A percentile compares a stretch with the other conserved stretches of the same genome.
Conservation (phyloP, 1,139 yeast genomes). For the Diutina mesorugosa region DNA sequence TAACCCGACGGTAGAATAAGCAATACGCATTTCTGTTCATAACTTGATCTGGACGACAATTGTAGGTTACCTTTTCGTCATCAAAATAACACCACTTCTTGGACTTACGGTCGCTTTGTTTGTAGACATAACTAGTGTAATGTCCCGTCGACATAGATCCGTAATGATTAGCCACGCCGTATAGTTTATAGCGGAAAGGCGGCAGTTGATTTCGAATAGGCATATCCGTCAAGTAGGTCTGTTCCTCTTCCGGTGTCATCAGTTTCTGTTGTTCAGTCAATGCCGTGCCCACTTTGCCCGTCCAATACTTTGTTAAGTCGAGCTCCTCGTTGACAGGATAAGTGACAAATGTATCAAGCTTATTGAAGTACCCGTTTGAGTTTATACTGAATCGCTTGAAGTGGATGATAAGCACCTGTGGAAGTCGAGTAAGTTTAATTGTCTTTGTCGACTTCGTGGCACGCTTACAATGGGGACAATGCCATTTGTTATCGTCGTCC, state of each 20-base stretch:
- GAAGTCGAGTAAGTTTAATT: constrained; percentile 58
- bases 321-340: constrained; percentile 46
- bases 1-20: constrained; percentile 40
- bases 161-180: constrained; percentile 81
- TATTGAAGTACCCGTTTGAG: constrained; percentile 33
- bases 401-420: constrained; percentile 60
- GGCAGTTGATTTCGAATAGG: constrained; percentile 68
- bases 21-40: constrained; percentile 63
- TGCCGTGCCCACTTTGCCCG: neutral
- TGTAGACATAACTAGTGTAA: constrained; percentile 74
- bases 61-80: constrained; percentile 44
- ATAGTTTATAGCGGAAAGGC: constrained; percentile 68
- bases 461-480: constrained; percentile 68
- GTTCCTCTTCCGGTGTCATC: constrained; percentile 27
- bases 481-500: constrained; percentile 81
- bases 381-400: constrained; percentile 61
- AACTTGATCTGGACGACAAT: constrained; percentile 30
- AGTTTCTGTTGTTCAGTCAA: constrained; percentile 3
- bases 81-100: constrained; percentile 69
- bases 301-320: constrained; percentile 69
- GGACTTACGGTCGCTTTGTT: constrained; percentile 23
- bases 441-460: constrained; percentile 58
- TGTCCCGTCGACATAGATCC: constrained; percentile 84
- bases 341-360: constrained; percentile 48
- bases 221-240: constrained; percentile 31